Base-by-base conservation (phyloP, 2,329 filamentous ascomycete genomes). In the Sporothrix protearum region DNA sequence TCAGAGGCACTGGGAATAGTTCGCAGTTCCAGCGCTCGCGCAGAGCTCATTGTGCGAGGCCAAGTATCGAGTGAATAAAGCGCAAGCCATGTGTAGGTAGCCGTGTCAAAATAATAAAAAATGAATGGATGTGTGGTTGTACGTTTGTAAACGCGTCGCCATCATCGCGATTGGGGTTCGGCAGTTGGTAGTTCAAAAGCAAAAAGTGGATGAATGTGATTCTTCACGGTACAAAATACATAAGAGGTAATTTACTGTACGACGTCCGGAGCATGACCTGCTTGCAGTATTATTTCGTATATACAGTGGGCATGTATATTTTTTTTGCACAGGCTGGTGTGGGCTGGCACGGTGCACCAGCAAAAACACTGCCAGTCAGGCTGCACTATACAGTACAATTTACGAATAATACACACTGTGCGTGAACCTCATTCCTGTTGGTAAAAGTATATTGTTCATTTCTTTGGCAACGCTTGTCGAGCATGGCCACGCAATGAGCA, bases 21-120 rank as follows among this genome's bases (percentile, higher is more conserved):
- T 45, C 9, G 39, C 19, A 36, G 39, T 19, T 49, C 39, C 9
- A 14, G 19, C 12, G 53, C 53, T 49, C 6, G 36, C 12, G 53
- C 39, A 47, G 36, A 69, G 67, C 22, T 33, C 67, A 69, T 69
- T 59, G 53, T 42, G 67, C 33, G 49, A 45, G n/a, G 6, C 67
- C 67, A 30, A 16, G 30, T 64, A 14, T 47, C 39, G 61, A 30
- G 39, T 16, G 22, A 9, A 39, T n/a, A 8, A 39, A 47, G 61
- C 12, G n/a, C 42, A 30, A 49, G 42, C 25, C 63, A 66, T 66
- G 25, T 49, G 25, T n/a, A 28, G 39, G 12, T 22, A 4, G 22
- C 22, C 22, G 36, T 6, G 1, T 45, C 10, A 19, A 19, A 8
- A 36, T n/a, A 42, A 42, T 42, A 47, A 19, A 19, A 14, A 0